Evolutionary conservation across 257 asterid species (phyloP), one percentile per base, ranked within the genome.

Genomic region (Leonotis leonurus): DNA sequence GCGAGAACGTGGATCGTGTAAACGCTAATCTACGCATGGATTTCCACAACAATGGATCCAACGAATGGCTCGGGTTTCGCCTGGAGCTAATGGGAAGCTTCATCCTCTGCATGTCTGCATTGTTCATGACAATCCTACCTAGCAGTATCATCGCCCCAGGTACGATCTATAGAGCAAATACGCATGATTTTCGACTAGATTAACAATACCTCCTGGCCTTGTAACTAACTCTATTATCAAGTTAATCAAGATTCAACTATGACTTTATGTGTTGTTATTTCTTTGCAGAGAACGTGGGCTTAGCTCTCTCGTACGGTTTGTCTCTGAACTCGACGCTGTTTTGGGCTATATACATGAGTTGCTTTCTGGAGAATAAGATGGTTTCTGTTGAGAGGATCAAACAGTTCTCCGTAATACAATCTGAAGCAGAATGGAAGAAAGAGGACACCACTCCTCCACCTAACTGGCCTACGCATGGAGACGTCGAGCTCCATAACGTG

Each of bases 1-100:
- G 71, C 43, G 96, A 89, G 76, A 93, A 93, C 41, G 77, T 89
- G 39, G 72, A 64, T 26, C 95, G 96, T 8, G 96, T 93, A n/a
- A 77, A 93, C 29, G 81, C 79, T 39, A 93, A 80, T 68, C 52
- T 89, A 24, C 82, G 97, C 11, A 93, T 93, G 99, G 97, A 89
- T 71, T 93, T 93, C 69, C 95, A 93, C 73, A 93, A 85, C 49
- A 79, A 85, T 20, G 99, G 90, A 68, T 83, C 97, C 64, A 93
- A 93, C 53, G 99, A 93, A 57, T 93, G 99, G 99, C 67, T 93
- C 52, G 99, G 97, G 27, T 86, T 87, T 58, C 96, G 99, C 17
- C 36, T 89, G 45, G 99, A 93, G 68, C 66, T 93, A 43, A 65
- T 89, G 18, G 99, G 99, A 43, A 76, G 90, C 82, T 64, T 87